Percentiles rank a stretch among this genome's conserved stretches.
Evolutionary conservation across 495 filamentous ascomycete species (phyloP).

Genomic region (Xylaria scruposa): DNA sequence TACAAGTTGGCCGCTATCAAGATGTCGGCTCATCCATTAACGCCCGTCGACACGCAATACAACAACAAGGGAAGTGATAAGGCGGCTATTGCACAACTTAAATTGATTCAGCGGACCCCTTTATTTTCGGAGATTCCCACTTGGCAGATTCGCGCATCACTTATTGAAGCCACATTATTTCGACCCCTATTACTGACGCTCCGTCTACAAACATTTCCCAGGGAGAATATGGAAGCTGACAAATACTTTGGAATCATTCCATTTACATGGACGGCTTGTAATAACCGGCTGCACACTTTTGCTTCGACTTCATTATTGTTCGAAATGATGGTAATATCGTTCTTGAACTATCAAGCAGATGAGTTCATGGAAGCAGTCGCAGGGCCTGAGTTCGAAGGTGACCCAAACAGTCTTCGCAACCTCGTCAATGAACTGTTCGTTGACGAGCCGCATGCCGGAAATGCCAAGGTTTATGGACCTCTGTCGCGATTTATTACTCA

Average conservation of each 20-base stretch:
- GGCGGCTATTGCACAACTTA: neutral
- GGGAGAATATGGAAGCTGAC: slow-evolving; percentile 32
- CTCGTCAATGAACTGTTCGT: neutral
- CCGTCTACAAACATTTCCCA: slow-evolving; percentile 36
- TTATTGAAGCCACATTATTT: slow-evolving; percentile 35
- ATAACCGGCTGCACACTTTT: slow-evolving; percentile 18
- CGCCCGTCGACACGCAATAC: neutral
- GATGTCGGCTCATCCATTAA: neutral
- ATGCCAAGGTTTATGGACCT: neutral
- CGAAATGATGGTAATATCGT: slow-evolving; percentile 49
- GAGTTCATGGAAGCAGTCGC: slow-evolving; percentile 46
- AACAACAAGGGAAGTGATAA: neutral
- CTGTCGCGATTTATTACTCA: neutral
- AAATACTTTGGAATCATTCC: slow-evolving; percentile 52
- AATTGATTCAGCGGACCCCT: neutral
- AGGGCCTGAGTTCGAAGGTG: neutral
- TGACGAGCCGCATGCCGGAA: neutral
- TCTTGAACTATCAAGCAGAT: slow-evolving; percentile 48
- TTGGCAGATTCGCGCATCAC: slow-evolving; percentile 28
- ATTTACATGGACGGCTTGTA: slow-evolving; percentile 38
- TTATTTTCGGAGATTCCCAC: neutral
- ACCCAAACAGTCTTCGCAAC: neutral
- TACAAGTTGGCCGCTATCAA: neutral
- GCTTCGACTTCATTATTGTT: slow-evolving; percentile 29
- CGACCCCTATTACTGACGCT: slow-evolving; percentile 20